These are phyloP conservation scores for Candida tetrigidarum DNA, from an alignment of 1,139 yeast genomes.

Conservation along the genomic window DNA sequence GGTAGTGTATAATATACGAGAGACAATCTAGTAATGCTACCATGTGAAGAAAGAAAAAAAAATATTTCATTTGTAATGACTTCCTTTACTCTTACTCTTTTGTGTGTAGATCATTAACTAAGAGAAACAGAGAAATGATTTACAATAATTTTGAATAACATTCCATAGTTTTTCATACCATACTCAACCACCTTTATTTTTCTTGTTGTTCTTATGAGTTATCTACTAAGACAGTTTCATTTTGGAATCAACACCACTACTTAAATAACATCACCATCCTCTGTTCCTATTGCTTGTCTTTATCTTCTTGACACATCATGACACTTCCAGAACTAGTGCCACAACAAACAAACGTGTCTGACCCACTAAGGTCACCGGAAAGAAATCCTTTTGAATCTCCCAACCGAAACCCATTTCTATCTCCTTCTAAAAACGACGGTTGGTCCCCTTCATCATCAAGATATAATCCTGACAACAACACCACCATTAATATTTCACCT, in stretches of 20 bases:
- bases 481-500: neutral
- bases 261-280: too few species aligned
- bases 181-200: neutral
- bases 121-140: too few species aligned
- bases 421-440: neutral
- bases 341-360: neutral
- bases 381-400: constrained; percentile 1
- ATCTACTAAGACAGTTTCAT: neutral
- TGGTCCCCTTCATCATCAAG: constrained; percentile 1
- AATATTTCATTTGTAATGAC: too few species aligned
- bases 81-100: too few species aligned
- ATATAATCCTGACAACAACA: neutral
- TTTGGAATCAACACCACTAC: too few species aligned
- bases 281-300: neutral
- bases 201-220: neutral
- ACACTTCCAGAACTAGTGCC: constrained; percentile 1
- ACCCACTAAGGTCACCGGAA: neutral
- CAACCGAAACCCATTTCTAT: neutral
- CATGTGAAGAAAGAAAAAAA: neutral
- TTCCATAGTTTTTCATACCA: constrained; percentile 1
- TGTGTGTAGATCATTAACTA: too few species aligned
- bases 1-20: neutral
- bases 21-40: neutral
- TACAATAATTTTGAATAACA: neutral
- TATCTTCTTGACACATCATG: neutral